These are phyloP conservation scores for Serendipita indica DNA, from an alignment of 768 basidiomycete species.

Conservation along the genomic window DNA sequence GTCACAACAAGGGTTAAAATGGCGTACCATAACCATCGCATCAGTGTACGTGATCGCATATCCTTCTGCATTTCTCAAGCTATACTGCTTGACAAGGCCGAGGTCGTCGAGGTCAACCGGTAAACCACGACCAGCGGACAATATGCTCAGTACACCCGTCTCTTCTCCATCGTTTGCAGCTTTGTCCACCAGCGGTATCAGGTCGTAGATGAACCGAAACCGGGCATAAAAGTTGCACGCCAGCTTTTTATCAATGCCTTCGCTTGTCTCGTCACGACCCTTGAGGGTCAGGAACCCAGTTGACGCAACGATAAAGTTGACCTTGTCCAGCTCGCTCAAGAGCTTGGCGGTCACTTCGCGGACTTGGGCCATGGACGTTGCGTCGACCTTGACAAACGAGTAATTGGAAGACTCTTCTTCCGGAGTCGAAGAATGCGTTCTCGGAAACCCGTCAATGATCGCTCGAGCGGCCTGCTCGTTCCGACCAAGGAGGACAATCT, in stretches of 20 bases:
- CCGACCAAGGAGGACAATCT: slow-evolving; percentile 39
- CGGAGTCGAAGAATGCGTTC: slow-evolving; percentile 15
- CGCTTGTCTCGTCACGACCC: slow-evolving; percentile 31
- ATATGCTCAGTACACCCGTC: slow-evolving; percentile 35
- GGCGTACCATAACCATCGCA: slow-evolving; percentile 37
- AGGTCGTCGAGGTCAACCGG: slow-evolving; percentile 34
- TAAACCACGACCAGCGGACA: slow-evolving; percentile 26
- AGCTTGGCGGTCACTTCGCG: slow-evolving; percentile 21
- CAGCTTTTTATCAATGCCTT: slow-evolving; percentile 32
- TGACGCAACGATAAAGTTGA: slow-evolving; percentile 40
- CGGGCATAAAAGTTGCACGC: slow-evolving; percentile 38
- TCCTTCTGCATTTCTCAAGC: slow-evolving; percentile 22
- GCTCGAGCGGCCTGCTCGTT: slow-evolving; percentile 34
- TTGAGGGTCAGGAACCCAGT: slow-evolving; percentile 30
- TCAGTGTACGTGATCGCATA: slow-evolving; percentile 36
- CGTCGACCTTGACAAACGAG: slow-evolving; percentile 42
- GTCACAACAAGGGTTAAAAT: neutral
- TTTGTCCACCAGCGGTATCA: slow-evolving; percentile 30
- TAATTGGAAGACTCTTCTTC: slow-evolving; percentile 18
- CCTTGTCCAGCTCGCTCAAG: slow-evolving; percentile 24
- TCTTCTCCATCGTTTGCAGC: slow-evolving; percentile 35
- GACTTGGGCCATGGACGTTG: slow-evolving; percentile 36
- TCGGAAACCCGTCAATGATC: slow-evolving; percentile 30
- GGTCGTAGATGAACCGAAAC: slow-evolving; percentile 34
- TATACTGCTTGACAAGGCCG: slow-evolving; percentile 35